Percentiles rank a stretch among this genome's conserved stretches.
phyloP scores from a whole-genome alignment of 352 stramenopile genomes.

The Globisporangium camurandrum region DNA sequence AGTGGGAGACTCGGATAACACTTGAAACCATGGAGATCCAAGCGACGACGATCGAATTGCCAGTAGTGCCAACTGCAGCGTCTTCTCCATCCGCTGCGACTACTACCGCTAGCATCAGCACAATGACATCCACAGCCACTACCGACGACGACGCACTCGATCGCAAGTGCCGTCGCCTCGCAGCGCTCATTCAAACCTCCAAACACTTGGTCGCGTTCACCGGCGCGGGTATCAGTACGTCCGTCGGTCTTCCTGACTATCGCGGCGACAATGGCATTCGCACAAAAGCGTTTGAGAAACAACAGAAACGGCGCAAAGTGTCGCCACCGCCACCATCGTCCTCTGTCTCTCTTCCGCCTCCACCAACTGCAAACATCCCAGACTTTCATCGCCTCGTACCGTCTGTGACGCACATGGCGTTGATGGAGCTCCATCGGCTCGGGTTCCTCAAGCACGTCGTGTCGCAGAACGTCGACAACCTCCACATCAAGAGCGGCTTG shows the following conservation, averaged over 20 bases:
- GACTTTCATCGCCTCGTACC: slow-evolving; percentile 66
- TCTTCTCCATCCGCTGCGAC: too few relatives aligned
- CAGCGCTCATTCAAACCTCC: slow-evolving; percentile 45
- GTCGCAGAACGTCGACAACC: slow-evolving; percentile 80
- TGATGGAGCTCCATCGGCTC: slow-evolving; percentile 65
- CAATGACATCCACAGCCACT: neutral
- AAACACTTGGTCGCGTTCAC: slow-evolving; percentile 78
- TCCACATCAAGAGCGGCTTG: slow-evolving; percentile 77
- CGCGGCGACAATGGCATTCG: slow-evolving; percentile 74
- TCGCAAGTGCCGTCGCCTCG: slow-evolving; percentile 48
- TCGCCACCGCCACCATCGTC: slow-evolving; percentile 1
- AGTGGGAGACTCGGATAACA: slow-evolving; percentile 5
- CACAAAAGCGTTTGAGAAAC: slow-evolving; percentile 50
- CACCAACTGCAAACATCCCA: slow-evolving; percentile 26
- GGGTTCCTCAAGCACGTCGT: slow-evolving; percentile 73
- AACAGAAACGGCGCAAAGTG: slow-evolving; percentile 12
- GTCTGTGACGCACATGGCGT: slow-evolving; percentile 74
- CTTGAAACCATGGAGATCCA: slow-evolving; percentile 11
- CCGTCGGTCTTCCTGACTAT: slow-evolving; percentile 74
- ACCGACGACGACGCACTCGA: slow-evolving; percentile 25
- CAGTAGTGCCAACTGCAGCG: too few relatives aligned
- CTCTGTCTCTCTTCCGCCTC: too few relatives aligned
- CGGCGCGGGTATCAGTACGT: slow-evolving; percentile 72
- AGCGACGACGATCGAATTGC: neutral
- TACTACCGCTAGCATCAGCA: neutral